Evolutionary conservation across 176 grass and related monocot species (phyloP).

Genomic region (Tillandsia fasciculata): DNA sequence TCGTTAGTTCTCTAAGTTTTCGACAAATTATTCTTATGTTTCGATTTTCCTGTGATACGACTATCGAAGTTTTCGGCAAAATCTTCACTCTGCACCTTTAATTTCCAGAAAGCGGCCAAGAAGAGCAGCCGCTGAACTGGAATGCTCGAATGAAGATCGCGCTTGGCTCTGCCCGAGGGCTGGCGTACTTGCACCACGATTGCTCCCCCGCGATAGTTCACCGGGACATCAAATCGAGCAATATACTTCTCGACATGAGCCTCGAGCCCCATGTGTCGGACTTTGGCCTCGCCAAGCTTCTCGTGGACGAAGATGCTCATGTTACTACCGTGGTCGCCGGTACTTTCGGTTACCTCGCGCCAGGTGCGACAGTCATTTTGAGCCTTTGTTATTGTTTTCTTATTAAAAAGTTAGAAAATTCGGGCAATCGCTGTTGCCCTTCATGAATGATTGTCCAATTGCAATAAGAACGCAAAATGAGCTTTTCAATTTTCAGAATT

Average conservation of each 20-base stretch:
- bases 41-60: no score
- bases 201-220: slow-evolving; percentile 87
- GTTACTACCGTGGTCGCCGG: slow-evolving; percentile 84
- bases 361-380: slow-evolving; percentile 33
- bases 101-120: slow-evolving; percentile 61
- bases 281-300: slow-evolving; percentile 79
- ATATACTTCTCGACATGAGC: slow-evolving; percentile 83
- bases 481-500: no score
- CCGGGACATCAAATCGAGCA: slow-evolving; percentile 89
- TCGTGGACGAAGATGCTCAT: slow-evolving; percentile 56
- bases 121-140: slow-evolving; percentile 83
- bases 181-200: slow-evolving; percentile 90
- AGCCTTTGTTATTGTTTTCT: no score
- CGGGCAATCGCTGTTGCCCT: no score
- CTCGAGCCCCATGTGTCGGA: slow-evolving; percentile 83
- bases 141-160: slow-evolving; percentile 94
- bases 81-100: background rate
- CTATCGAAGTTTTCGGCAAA: background rate
- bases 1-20: no score
- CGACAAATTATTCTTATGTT: no score
- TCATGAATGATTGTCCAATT: no score
- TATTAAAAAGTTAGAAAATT: no score
- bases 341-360: slow-evolving; percentile 86
- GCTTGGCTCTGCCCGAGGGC: slow-evolving; percentile 60
- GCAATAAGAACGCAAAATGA: no score